Conservation (phyloP, 2,329 filamentous ascomycete genomes). For the Alternaria conjuncta region DNA sequence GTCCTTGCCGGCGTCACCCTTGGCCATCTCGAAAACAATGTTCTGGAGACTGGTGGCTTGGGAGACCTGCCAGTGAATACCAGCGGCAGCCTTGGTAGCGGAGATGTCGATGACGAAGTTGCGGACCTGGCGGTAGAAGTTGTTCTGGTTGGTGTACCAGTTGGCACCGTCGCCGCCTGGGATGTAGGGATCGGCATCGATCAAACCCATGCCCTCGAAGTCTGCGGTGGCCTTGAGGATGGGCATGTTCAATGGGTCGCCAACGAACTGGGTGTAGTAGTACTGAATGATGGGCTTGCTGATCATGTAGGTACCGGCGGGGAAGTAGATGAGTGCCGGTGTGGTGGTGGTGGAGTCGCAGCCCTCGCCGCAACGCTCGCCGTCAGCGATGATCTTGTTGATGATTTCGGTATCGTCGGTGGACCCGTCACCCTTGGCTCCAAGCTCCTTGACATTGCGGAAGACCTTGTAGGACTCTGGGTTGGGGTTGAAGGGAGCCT, state of each 20-base stretch:
- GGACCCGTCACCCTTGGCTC: conserved; percentile 62
- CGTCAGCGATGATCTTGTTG: conserved; percentile 80
- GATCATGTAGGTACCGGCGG: conserved; percentile 83
- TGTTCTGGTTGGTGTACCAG: conserved; percentile 62
- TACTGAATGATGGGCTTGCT: conserved; percentile 79
- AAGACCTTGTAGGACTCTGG: conserved; percentile 66
- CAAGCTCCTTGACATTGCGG: conserved; percentile 57
- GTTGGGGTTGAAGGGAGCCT: conserved; percentile 66
- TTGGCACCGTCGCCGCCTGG: conserved; percentile 61
- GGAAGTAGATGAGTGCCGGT: conserved; percentile 91
- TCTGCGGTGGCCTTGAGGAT: conserved; percentile 68
- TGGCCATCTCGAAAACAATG: conserved; percentile 63
- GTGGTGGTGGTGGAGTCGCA: conserved; percentile 86
- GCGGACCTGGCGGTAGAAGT: conserved; percentile 63
- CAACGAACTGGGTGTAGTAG: conserved; percentile 94
- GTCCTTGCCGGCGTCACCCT: conserved; percentile 52
- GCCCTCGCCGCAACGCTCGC: conserved; percentile 76
- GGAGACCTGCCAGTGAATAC: conserved; percentile 72
- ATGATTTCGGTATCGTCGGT: conserved; percentile 90
- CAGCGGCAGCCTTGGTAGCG: conserved; percentile 49
- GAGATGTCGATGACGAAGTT: conserved; percentile 61
- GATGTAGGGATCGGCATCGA: conserved; percentile 87
- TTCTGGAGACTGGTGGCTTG: conserved; percentile 70
- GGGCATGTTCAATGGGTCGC: conserved; percentile 75
- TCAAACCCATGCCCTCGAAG: conserved; percentile 85